Conservation (phyloP, 2,329 filamentous ascomycete species). For the Diatrype stigma region DNA sequence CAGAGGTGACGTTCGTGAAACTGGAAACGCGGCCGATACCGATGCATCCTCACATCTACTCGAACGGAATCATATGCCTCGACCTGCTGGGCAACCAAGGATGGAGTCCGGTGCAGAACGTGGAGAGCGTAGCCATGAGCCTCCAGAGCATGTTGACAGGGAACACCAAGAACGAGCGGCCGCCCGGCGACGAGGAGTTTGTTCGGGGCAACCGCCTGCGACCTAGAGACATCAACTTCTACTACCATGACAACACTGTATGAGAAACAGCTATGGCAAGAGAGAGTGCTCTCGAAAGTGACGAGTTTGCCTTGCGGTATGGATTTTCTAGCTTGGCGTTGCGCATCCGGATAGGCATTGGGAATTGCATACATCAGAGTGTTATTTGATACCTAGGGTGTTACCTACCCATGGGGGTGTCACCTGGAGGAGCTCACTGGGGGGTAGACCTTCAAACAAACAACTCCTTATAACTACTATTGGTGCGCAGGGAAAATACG, state of each 20-base stretch:
- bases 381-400: neutral
- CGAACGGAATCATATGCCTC: slow-evolving; percentile 96
- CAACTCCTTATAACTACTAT: no score
- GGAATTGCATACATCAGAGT: neutral
- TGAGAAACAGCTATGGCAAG: slow-evolving; percentile 27
- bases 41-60: slow-evolving; percentile 96
- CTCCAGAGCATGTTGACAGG: slow-evolving; percentile 97
- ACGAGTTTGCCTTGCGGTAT: slow-evolving; percentile 4
- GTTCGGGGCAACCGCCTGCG: slow-evolving; percentile 73
- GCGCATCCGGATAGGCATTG: slow-evolving; percentile 4
- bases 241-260: slow-evolving; percentile 86
- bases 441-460: no score
- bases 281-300: neutral
- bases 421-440: neutral
- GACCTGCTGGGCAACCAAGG: slow-evolving; percentile 84
- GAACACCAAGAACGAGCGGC: slow-evolving; percentile 86
- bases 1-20: slow-evolving; percentile 85
- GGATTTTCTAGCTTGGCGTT: slow-evolving; percentile 15
- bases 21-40: slow-evolving; percentile 67
- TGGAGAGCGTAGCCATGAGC: slow-evolving; percentile 95
- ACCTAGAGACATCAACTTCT: slow-evolving; percentile 85
- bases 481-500: no score
- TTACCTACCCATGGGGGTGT: neutral
- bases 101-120: slow-evolving; percentile 96
- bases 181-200: slow-evolving; percentile 86